These are phyloP conservation scores for Ceratocystiopsis brevicomis DNA, from an alignment of 2,329 filamentous ascomycete species.

Conservation along the genomic window DNA sequence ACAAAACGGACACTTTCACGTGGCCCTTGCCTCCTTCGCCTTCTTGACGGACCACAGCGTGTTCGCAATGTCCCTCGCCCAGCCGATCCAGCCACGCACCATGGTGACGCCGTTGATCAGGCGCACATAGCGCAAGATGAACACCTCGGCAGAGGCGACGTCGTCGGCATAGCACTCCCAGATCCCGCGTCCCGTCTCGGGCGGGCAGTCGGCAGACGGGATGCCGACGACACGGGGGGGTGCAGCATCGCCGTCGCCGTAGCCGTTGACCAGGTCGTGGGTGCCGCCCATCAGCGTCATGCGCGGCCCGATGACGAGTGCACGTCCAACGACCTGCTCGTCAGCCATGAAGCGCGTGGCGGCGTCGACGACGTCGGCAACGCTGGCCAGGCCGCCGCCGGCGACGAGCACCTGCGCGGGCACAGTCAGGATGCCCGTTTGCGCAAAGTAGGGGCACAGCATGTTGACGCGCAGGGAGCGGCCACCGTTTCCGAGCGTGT, in stretches of 20 bases:
- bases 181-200: slow-evolving; percentile 18
- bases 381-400: slow-evolving; percentile 31
- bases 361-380: slow-evolving; percentile 43
- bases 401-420: slow-evolving; percentile 32
- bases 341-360: slow-evolving; percentile 42
- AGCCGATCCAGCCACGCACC: slow-evolving; percentile 34
- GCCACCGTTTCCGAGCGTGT: slow-evolving; percentile 16
- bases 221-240: slow-evolving; percentile 7
- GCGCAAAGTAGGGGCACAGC: slow-evolving; percentile 44
- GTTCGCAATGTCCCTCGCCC: slow-evolving; percentile 18
- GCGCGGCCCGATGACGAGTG: slow-evolving; percentile 37
- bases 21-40: neutral
- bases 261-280: slow-evolving; percentile 8
- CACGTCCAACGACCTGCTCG: slow-evolving; percentile 33
- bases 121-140: slow-evolving; percentile 31
- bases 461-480: slow-evolving; percentile 38
- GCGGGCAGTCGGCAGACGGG: too few relatives aligned
- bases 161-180: slow-evolving; percentile 46
- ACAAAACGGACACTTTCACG: neutral
- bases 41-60: neutral
- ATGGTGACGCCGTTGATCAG: slow-evolving; percentile 32
- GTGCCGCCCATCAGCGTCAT: slow-evolving; percentile 24
- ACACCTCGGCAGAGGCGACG: slow-evolving; percentile 35
- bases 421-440: slow-evolving; percentile 34
- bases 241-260: neutral